A percentile compares a stretch with the other conserved stretches of the same genome.
Evolutionary conservation across 148 eudicot genomes (phyloP).

Genomic region (Rhododendron molle): DNA sequence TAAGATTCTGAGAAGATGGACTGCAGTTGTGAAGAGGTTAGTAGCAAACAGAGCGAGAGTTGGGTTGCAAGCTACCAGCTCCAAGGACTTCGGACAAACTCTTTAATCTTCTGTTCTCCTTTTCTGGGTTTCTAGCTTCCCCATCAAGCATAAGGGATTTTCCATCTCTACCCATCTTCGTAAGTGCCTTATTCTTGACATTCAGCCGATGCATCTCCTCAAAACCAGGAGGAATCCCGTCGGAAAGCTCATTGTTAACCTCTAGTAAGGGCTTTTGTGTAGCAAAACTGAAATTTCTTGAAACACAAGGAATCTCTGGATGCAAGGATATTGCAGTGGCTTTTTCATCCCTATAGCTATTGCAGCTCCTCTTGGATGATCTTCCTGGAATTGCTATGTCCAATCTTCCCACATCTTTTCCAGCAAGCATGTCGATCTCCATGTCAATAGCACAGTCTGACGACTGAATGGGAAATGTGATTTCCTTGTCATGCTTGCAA

Average conservation of each 20-base stretch:
- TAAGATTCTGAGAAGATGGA: neutral
- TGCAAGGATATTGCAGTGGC: neutral
- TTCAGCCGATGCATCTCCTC: constrained; percentile 5
- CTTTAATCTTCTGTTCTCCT: neutral
- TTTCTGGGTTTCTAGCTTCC: neutral
- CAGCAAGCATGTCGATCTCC: constrained; percentile 62
- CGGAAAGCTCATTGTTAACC: neutral
- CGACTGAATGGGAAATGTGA: neutral
- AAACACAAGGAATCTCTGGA: neutral
- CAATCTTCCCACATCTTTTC: constrained; percentile 26
- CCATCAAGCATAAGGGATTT: neutral
- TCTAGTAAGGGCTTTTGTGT: neutral
- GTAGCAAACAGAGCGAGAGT: neutral
- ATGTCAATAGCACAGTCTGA: constrained; percentile 24
- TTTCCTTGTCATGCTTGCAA: neutral
- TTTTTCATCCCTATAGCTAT: neutral
- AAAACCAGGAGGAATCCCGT: constrained; percentile 18
- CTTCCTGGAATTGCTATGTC: constrained; percentile 19
- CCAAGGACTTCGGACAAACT: neutral
- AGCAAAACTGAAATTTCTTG: neutral
- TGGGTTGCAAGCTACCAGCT: neutral
- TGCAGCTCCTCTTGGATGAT: neutral
- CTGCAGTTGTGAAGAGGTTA: neutral
- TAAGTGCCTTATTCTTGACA: neutral
- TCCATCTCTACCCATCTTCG: neutral